Percentiles rank a stretch among this genome's conserved stretches.
phyloP scores from a whole-genome alignment of 176 grass and related monocot species.

The Chloris gayana region DNA sequence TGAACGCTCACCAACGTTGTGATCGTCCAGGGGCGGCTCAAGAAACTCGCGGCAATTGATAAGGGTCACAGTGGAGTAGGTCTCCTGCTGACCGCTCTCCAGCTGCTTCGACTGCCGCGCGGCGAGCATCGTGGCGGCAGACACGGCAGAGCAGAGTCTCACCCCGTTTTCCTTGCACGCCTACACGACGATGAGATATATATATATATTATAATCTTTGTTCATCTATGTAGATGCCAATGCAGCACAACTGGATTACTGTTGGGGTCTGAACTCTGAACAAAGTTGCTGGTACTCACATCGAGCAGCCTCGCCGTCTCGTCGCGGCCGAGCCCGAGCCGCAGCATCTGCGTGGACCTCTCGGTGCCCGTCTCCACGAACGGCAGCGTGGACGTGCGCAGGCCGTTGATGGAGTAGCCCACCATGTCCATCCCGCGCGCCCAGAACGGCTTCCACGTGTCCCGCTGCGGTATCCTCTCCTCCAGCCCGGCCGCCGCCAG shows the following conservation, averaged over 20 bases:
- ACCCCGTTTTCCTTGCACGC: conserved; percentile 79
- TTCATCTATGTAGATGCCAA: no score
- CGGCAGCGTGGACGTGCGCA: conserved; percentile 65
- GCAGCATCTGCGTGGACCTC: conserved; percentile 62
- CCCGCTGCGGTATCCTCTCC: conserved; percentile 68
- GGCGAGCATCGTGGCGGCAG: conserved; percentile 72
- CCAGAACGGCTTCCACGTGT: conserved; percentile 90
- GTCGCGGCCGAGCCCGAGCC: conserved; percentile 49
- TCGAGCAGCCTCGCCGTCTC: conserved; percentile 70
- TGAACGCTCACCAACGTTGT: conserved; percentile 60
- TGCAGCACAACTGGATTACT: background rate
- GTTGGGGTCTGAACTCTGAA: background rate
- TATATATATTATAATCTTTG: no score
- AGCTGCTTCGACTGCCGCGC: conserved; percentile 59
- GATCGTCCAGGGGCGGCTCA: conserved; percentile 58
- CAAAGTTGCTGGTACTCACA: conserved; percentile 44
- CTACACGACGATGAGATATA: conserved; percentile 39
- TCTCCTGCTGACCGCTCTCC: conserved; percentile 50
- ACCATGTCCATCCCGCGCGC: conserved; percentile 78
- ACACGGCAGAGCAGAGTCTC: conserved; percentile 67
- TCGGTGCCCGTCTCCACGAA: conserved; percentile 59
- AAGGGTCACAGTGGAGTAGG: conserved; percentile 65
- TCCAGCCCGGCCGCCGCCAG: conserved; percentile 56
- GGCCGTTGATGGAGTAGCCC: conserved; percentile 88
- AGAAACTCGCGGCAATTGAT: conserved; percentile 79